Conservation (phyloP, 2,329 filamentous ascomycete genomes). For the Fusarium nisikadoi region DNA sequence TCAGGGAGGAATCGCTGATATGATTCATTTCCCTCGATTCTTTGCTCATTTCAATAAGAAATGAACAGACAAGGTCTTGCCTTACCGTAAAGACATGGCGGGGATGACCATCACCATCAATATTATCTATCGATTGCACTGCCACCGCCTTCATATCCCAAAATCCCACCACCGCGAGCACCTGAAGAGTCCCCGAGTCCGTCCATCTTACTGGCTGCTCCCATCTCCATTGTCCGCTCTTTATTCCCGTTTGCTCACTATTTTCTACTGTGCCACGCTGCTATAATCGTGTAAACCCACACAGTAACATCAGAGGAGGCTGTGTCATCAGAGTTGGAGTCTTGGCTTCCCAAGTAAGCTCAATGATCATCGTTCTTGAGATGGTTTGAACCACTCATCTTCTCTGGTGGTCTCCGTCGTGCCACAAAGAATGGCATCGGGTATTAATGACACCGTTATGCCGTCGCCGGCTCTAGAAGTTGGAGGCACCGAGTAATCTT, state of each 20-base stretch:
- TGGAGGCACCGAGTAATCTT: conserved; percentile 9
- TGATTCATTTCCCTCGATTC: conserved; percentile 23
- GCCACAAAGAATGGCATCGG: conserved; percentile 4
- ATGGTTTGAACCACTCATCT: conserved; percentile 7
- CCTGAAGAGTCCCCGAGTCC: background rate
- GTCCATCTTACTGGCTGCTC: background rate
- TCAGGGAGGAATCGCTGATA: background rate
- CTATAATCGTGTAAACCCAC: conserved; percentile 2
- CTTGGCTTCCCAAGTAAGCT: conserved; percentile 34
- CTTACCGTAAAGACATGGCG: conserved; percentile 3
- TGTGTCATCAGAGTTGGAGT: conserved; percentile 29
- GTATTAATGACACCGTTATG: conserved; percentile 22
- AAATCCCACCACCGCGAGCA: conserved; percentile 20
- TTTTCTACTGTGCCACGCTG: conserved; percentile 27
- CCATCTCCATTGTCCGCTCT: background rate
- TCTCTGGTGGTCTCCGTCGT: conserved; percentile 1
- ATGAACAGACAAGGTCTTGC: conserved; percentile 30
- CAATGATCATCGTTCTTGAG: conserved; percentile 18
- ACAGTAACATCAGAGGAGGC: conserved; percentile 28
- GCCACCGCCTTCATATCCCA: conserved; percentile 34
- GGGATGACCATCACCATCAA: conserved; percentile 22
- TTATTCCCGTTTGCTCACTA: background rate
- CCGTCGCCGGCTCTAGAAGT: background rate
- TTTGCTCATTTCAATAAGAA: conserved; percentile 24
- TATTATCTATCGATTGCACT: conserved; percentile 31